phyloP scores from a whole-genome alignment of 169 alveolate genomes.

The Neospora caninum region DNA sequence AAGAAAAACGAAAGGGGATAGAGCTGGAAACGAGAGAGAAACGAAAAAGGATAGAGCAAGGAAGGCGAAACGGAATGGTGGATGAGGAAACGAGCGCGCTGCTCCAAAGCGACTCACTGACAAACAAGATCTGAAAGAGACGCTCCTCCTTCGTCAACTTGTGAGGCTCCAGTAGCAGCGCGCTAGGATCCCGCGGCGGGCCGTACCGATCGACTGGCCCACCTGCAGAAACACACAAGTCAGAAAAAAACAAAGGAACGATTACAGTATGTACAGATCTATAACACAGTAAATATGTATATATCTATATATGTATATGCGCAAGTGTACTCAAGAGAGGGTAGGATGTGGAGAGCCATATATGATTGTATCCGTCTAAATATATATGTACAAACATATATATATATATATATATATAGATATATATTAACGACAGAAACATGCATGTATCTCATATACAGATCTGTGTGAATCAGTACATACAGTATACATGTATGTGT shows the following conservation, averaged over 20 bases:
- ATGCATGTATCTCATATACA: not conserved
- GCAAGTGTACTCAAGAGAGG: too few species aligned
- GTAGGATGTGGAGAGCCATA: too few species aligned
- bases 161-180: conserved; percentile 65
- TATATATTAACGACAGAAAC: not conserved
- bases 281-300: not conserved
- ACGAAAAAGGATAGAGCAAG: too few species aligned
- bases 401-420: too few species aligned
- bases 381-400: too few species aligned
- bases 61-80: too few species aligned
- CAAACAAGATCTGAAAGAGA: conserved; percentile 52
- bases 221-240: not conserved
- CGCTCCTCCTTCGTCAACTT: conserved; percentile 64
- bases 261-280: too few species aligned
- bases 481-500: not conserved
- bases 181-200: conserved; percentile 68
- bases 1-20: not conserved
- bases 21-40: too few species aligned
- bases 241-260: not conserved
- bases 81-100: too few species aligned
- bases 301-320: not conserved
- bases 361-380: too few species aligned
- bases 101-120: conserved; percentile 36
- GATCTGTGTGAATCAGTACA: not conserved
- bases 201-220: conserved; percentile 63